Conservation (phyloP, 768 basidiomycete genomes). For the Amanita exitialis region DNA sequence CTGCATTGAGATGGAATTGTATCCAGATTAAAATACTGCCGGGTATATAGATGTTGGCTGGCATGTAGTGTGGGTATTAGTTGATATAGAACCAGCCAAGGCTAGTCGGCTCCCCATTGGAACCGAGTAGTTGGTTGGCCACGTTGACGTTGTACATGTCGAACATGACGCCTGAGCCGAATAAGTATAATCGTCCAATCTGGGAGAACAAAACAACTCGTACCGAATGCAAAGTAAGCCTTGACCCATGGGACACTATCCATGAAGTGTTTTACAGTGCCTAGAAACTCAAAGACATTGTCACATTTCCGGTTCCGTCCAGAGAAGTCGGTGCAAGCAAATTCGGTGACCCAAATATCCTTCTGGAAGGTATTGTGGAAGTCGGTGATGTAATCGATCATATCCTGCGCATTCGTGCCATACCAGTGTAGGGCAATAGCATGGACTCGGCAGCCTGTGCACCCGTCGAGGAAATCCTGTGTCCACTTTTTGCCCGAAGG, state of each 20-base stretch:
- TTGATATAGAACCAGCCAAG: conserved; percentile 45
- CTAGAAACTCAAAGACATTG: conserved; percentile 42
- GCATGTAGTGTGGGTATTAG: conserved; percentile 7
- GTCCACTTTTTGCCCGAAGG: conserved; percentile 57
- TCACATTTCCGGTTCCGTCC: conserved; percentile 29
- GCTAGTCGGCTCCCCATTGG: conserved; percentile 33
- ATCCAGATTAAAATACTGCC: background rate
- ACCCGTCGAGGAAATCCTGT: conserved; percentile 40
- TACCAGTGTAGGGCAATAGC: conserved; percentile 63
- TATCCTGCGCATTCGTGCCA: conserved; percentile 31
- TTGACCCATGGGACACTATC: conserved; percentile 30
- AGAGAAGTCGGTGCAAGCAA: conserved; percentile 60
- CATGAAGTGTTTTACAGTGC: conserved; percentile 31
- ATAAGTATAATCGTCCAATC: background rate
- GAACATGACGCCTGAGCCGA: conserved; percentile 39
- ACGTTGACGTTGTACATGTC: conserved; percentile 47
- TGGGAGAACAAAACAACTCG: conserved; percentile 12
- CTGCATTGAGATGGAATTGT: background rate
- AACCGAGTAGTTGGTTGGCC: conserved; percentile 40
- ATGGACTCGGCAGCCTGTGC: conserved; percentile 41
- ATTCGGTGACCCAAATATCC: conserved; percentile 59
- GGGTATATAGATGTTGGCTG: background rate
- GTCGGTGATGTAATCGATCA: conserved; percentile 40
- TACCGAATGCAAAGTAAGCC: conserved; percentile 53
- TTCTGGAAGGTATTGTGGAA: conserved; percentile 33